Evolutionary conservation across 441 rosid genomes (phyloP).

Genomic region (Geranium incanum): DNA sequence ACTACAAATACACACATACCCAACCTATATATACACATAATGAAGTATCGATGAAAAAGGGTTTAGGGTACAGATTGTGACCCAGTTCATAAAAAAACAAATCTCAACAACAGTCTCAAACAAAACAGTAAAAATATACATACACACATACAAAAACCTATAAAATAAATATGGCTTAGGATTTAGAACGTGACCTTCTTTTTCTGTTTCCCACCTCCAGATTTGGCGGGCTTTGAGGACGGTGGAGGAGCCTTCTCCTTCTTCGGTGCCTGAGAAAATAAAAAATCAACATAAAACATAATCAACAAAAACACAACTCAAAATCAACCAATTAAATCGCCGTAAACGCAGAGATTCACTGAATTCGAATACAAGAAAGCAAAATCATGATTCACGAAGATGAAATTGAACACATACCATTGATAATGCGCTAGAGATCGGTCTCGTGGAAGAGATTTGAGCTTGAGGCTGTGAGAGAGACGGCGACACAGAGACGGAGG

Average conservation of each 20-base stretch:
- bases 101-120: not conserved
- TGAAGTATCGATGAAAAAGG: too few relatives aligned
- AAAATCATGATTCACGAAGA: not conserved
- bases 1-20: too few relatives aligned
- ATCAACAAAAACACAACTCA: not conserved
- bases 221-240: constrained; percentile 1
- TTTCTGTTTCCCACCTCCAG: not conserved
- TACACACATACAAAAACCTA: not conserved
- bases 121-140: not conserved
- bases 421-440: not conserved
- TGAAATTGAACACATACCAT: not conserved
- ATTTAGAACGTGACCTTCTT: not conserved
- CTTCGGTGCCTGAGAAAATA: not conserved
- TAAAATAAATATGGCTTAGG: not conserved
- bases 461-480: not conserved
- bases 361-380: not conserved
- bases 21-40: too few relatives aligned
- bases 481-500: not conserved
- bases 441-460: not conserved
- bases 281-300: not conserved
- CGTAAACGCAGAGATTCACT: not conserved
- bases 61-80: too few relatives aligned
- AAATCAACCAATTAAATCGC: too few relatives aligned
- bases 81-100: not conserved
- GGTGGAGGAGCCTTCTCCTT: constrained; percentile 4